Percentiles rank a stretch among this genome's conserved stretches.
phyloP scores from a whole-genome alignment of 2,329 filamentous ascomycete genomes.

The Pseudocercospora pini-densiflorae region DNA sequence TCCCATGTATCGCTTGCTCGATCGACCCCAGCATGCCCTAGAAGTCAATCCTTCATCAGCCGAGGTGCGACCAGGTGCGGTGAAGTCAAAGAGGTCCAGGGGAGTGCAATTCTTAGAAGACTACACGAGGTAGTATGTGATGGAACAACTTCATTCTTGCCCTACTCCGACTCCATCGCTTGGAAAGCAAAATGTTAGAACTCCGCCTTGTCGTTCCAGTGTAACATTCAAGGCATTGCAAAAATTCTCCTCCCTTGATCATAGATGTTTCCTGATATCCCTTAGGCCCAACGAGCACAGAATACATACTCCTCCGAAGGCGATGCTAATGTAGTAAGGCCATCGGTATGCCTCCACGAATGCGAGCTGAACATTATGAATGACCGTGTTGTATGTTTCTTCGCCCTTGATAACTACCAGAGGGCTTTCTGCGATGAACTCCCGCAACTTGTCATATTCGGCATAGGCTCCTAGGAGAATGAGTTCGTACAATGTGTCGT shows the following conservation, averaged over 20 bases:
- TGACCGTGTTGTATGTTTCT: constrained; percentile 29
- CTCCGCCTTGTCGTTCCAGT: neutral
- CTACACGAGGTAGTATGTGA: neutral
- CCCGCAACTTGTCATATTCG: constrained; percentile 18
- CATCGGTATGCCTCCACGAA: constrained; percentile 35
- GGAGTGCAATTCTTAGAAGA: neutral
- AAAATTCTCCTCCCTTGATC: neutral
- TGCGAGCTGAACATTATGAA: constrained; percentile 29
- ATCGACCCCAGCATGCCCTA: neutral
- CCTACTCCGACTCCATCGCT: neutral
- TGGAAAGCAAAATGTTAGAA: neutral
- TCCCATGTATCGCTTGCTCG: neutral
- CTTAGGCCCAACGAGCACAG: constrained; percentile 34
- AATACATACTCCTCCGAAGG: constrained; percentile 38
- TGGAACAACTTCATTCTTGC: neutral
- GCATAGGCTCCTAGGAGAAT: constrained; percentile 26
- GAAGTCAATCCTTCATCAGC: neutral
- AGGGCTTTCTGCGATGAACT: constrained; percentile 19
- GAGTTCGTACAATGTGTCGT: constrained; percentile 21
- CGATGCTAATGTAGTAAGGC: constrained; percentile 39
- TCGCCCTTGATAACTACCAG: constrained; percentile 17
- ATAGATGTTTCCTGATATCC: constrained; percentile 40
- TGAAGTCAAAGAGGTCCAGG: neutral
- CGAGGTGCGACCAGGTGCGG: neutral
- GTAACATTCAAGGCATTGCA: neutral